Evolutionary conservation across 352 stramenopile genomes (phyloP).

Genomic region (Phytophthora brassicae): DNA sequence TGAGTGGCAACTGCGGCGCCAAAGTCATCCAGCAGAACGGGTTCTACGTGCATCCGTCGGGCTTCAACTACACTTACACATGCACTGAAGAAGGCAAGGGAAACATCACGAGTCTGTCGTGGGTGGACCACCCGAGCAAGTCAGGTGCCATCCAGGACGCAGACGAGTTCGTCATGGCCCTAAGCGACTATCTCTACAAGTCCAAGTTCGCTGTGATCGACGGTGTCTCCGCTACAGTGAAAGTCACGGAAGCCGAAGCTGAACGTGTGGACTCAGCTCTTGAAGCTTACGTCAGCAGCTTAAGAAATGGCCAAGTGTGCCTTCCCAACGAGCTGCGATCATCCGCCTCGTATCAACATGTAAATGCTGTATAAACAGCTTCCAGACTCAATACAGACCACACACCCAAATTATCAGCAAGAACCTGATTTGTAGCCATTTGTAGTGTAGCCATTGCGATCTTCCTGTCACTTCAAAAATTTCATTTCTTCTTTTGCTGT

Average conservation of each 20-base stretch:
- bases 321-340: conserved; percentile 31
- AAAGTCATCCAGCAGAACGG: conserved; percentile 55
- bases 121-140: conserved; percentile 56
- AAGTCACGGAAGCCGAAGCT: conserved; percentile 49
- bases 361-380: no score
- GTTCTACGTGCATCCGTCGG: conserved; percentile 62
- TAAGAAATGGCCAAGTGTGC: conserved; percentile 19
- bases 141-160: conserved; percentile 49
- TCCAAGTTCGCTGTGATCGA: conserved; percentile 46
- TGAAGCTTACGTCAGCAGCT: conserved; percentile 40
- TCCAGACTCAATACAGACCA: conserved; percentile 20
- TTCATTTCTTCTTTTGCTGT: background rate
- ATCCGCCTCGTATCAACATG: conserved; percentile 10
- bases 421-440: conserved; percentile 5
- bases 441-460: background rate
- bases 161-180: conserved; percentile 57
- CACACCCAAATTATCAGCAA: no score
- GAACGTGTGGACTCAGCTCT: conserved; percentile 51
- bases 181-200: conserved; percentile 64
- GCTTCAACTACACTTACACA: conserved; percentile 71
- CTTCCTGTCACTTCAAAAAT: background rate
- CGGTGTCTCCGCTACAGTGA: conserved; percentile 36
- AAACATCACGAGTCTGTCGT: conserved; percentile 50
- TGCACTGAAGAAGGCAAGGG: conserved; percentile 46
- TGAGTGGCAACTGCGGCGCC: conserved; percentile 48